Percentiles rank a stretch among this genome's conserved stretches.
phyloP scores from a whole-genome alignment of 176 grass and related monocot genomes.

The Cenchrus purpureus region DNA sequence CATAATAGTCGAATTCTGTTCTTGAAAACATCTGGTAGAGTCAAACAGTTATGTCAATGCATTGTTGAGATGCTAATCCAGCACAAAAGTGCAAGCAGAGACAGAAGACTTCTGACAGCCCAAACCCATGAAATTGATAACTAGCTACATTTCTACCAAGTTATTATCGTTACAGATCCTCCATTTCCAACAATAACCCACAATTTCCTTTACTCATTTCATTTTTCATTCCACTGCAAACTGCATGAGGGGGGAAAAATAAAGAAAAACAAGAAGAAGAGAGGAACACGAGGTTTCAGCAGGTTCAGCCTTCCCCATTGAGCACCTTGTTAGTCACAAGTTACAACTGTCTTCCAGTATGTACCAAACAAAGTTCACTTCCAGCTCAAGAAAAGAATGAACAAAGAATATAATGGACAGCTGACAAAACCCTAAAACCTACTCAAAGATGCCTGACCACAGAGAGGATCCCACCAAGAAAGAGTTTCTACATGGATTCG shows the following conservation, averaged over 20 bases:
- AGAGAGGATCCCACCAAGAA: too few species aligned
- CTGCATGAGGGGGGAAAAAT: not conserved
- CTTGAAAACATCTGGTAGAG: conserved; percentile 55
- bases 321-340: not conserved
- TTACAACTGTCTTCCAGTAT: too few species aligned
- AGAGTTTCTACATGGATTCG: too few species aligned
- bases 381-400: not conserved
- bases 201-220: not conserved
- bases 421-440: conserved; percentile 24
- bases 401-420: not conserved
- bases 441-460: not conserved
- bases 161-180: not conserved
- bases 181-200: not conserved
- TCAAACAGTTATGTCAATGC: conserved; percentile 14
- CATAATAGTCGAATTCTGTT: conserved; percentile 48
- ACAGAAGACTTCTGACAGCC: not conserved
- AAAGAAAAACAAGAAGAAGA: not conserved
- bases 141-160: not conserved
- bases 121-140: not conserved
- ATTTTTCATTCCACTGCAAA: not conserved
- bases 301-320: not conserved
- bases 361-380: not conserved
- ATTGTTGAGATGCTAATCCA: conserved; percentile 32
- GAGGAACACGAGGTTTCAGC: not conserved
- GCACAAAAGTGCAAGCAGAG: conserved; percentile 14